phyloP scores from a whole-genome alignment of 345 rosid genomes.

The Fremontodendron californicum region DNA sequence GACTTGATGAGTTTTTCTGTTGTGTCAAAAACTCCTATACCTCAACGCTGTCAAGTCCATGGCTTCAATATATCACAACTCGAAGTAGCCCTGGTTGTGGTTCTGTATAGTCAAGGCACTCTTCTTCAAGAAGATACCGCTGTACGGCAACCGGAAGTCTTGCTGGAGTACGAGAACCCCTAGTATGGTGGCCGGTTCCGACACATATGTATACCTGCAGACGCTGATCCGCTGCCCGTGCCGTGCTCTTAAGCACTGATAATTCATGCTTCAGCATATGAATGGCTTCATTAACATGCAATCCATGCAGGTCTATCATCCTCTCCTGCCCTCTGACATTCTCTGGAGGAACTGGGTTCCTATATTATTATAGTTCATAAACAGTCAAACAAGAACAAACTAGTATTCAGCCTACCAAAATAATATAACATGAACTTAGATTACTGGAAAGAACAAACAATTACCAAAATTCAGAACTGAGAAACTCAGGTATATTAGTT shows the following conservation, averaged over 20 bases:
- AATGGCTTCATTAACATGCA: conserved; percentile 88
- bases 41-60: conserved; percentile 23
- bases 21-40: conserved; percentile 41
- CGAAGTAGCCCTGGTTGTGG: conserved; percentile 96
- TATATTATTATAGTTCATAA: conserved; percentile 21
- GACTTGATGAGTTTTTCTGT: conserved; percentile 27
- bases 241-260: conserved; percentile 60
- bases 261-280: conserved; percentile 83
- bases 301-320: conserved; percentile 96
- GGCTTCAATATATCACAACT: conserved; percentile 65
- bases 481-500: conserved; percentile 4
- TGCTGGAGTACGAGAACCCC: conserved; percentile 85
- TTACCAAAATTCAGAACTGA: not conserved
- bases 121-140: conserved; percentile 85
- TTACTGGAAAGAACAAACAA: not conserved
- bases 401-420: conserved; percentile 7
- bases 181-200: conserved; percentile 94
- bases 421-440: not conserved
- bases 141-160: conserved; percentile 93
- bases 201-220: conserved; percentile 88
- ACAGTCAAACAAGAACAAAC: conserved; percentile 3
- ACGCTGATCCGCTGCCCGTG: conserved; percentile 72
- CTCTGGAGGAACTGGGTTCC: conserved; percentile 72
- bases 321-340: conserved; percentile 73
- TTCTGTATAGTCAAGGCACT: conserved; percentile 80